Evolutionary conservation across 768 basidiomycete genomes (phyloP).

Genomic region (Hypholoma fasciculare): DNA sequence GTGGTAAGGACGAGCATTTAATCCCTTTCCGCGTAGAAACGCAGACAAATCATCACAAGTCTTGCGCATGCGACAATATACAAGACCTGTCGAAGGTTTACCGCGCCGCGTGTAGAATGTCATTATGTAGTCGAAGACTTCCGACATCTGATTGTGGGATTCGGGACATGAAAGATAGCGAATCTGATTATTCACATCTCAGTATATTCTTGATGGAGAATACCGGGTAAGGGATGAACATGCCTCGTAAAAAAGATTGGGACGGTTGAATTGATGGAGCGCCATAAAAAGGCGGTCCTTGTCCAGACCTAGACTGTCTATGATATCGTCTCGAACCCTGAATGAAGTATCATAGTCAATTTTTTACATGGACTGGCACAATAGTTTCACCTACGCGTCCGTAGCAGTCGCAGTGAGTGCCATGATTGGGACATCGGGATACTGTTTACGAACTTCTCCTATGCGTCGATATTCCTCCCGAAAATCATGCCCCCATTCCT

Average conservation of each 20-base stretch:
- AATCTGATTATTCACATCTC: conserved; percentile 39
- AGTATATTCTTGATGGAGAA: background rate
- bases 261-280: conserved; percentile 78
- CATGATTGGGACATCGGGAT: conserved; percentile 78
- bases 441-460: conserved; percentile 67
- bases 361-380: background rate
- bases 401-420: conserved; percentile 87
- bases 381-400: conserved; percentile 42
- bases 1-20: conserved; percentile 75
- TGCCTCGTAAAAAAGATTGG: conserved; percentile 83
- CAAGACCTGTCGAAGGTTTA: conserved; percentile 65
- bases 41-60: conserved; percentile 68
- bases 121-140: conserved; percentile 66
- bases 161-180: conserved; percentile 60
- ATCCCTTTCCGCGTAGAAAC: conserved; percentile 64
- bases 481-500: conserved; percentile 90
- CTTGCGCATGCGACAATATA: conserved; percentile 72
- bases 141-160: conserved; percentile 55
- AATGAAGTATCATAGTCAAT: background rate
- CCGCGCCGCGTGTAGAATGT: conserved; percentile 60
- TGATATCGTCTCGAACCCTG: conserved; percentile 77
- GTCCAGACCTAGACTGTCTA: conserved; percentile 62
- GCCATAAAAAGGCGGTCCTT: conserved; percentile 57
- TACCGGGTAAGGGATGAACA: background rate
- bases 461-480: conserved; percentile 72